Evolutionary conservation across 306 rosid species (phyloP).

Genomic region (peach (Prunus persica)): Prunus_persica_NCBIv2 NC_034015.1:16676501-16677000

Average conservation of each 20-base stretch:
- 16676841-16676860: conserved; percentile 18
- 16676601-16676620: neutral
- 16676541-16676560: conserved; percentile 13
- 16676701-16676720: conserved; percentile 18
- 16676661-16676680: neutral
- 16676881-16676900: neutral
- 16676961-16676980: neutral
- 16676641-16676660: conserved; percentile 11
- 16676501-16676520: neutral
- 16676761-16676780: conserved; percentile 25
- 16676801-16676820: neutral
- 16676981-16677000: neutral
- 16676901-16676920: neutral
- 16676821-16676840: neutral
- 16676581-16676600: neutral
- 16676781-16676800: conserved; percentile 16
- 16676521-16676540: conserved; percentile 25
- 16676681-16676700: neutral
- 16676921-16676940: neutral
- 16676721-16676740: conserved; percentile 30
- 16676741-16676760: conserved; percentile 18
- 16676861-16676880: conserved; percentile 26
- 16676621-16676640: conserved; percentile 40
- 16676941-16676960: neutral
- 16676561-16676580: neutral